Percentiles rank a stretch among this genome's conserved stretches.
phyloP scores from a whole-genome alignment of 2,329 filamentous ascomycete species.

The Cladophialophora chaetospira region DNA sequence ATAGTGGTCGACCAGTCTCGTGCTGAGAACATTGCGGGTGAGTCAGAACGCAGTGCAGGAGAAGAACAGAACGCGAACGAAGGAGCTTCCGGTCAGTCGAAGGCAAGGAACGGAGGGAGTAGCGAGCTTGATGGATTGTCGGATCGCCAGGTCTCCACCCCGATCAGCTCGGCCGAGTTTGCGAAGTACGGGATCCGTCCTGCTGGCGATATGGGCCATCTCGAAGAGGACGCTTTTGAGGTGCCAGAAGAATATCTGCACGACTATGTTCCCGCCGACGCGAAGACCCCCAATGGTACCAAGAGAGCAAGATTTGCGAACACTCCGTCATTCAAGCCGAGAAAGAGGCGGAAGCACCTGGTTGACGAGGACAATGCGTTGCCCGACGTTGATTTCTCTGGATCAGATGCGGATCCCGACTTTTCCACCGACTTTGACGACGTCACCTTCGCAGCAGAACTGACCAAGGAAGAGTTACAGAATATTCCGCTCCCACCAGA shows the following conservation, averaged over 20 bases:
- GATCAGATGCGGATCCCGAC: constrained; percentile 24
- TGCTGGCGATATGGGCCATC: constrained; percentile 30
- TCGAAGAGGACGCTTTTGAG: constrained; percentile 39
- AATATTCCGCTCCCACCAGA: background rate
- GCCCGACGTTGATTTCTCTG: constrained; percentile 23
- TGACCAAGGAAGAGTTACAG: constrained; percentile 3
- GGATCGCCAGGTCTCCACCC: constrained; percentile 9
- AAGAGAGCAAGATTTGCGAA: constrained; percentile 27
- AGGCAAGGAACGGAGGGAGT: background rate
- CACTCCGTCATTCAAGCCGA: constrained; percentile 13
- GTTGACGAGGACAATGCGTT: constrained; percentile 28
- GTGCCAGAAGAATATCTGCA: constrained; percentile 38
- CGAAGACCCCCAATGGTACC: constrained; percentile 30
- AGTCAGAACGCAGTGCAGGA: background rate
- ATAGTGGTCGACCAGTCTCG: constrained; percentile 21
- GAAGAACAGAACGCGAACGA: constrained; percentile 1
- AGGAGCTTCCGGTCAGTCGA: background rate
- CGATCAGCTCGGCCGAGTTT: constrained; percentile 35
- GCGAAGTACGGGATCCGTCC: constrained; percentile 36
- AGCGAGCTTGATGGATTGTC: background rate
- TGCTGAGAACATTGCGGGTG: constrained; percentile 1
- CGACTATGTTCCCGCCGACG: constrained; percentile 19
- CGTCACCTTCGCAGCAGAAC: background rate
- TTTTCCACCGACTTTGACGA: constrained; percentile 8
- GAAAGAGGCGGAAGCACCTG: constrained; percentile 27